These are phyloP conservation scores for Claviceps sp. DNA, from an alignment of 2,329 filamentous ascomycete species.

Conservation along the genomic window DNA sequence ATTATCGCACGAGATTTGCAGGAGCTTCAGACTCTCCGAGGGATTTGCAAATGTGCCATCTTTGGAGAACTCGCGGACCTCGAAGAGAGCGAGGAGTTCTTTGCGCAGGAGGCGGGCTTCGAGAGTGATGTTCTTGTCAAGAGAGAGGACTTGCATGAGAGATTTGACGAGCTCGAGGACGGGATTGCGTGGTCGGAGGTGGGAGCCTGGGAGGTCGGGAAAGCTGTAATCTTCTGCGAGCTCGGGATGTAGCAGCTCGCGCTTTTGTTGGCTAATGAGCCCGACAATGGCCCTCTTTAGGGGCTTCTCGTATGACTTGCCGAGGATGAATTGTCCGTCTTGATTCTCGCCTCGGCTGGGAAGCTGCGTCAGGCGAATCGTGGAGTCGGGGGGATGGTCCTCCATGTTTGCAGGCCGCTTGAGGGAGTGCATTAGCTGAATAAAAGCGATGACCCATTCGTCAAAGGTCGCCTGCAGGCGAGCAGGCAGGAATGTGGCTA, in stretches of 20 bases:
- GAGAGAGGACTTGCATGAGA: constrained; percentile 79
- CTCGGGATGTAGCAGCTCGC: constrained; percentile 80
- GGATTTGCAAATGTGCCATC: constrained; percentile 86
- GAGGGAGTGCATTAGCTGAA: constrained; percentile 80
- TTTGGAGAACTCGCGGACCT: constrained; percentile 83
- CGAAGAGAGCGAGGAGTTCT: constrained; percentile 79
- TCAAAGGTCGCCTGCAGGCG: constrained; percentile 76
- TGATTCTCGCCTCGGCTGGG: constrained; percentile 47
- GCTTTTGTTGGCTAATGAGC: constrained; percentile 74
- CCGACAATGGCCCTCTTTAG: constrained; percentile 76
- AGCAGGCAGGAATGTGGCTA: constrained; percentile 73
- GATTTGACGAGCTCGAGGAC: constrained; percentile 84
- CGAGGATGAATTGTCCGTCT: constrained; percentile 53
- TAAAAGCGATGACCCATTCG: constrained; percentile 88
- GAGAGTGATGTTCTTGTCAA: constrained; percentile 81
- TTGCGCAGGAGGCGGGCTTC: constrained; percentile 82
- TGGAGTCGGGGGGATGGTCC: constrained; percentile 26
- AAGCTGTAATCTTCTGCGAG: constrained; percentile 79
- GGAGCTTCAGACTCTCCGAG: constrained; percentile 56
- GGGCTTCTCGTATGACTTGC: constrained; percentile 76
- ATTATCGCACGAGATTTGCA: constrained; percentile 72
- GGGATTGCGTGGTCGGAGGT: constrained; percentile 45
- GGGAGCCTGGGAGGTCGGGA: constrained; percentile 63
- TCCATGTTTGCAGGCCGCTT: constrained; percentile 53
- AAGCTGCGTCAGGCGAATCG: constrained; percentile 44